These are phyloP conservation scores for Rhododendron vialii DNA, from an alignment of 148 eudicot species.

Conservation along the genomic window DNA sequence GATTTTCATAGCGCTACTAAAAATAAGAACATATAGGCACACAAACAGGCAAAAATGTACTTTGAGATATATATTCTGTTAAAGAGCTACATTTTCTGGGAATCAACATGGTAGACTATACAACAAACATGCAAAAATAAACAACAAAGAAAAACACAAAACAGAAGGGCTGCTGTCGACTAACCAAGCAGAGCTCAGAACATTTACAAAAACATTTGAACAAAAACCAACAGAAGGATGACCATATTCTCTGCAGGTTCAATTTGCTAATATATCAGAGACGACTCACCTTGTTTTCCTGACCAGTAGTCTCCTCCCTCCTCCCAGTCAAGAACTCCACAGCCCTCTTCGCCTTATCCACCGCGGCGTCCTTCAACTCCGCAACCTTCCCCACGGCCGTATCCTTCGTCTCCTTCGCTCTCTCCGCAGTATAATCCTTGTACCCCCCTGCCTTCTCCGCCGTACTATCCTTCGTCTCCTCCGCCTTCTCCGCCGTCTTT, in stretches of 20 bases:
- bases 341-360: constrained; percentile 16
- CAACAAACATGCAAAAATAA: no score
- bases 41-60: no score
- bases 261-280: not conserved
- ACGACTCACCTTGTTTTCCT: constrained; percentile 22
- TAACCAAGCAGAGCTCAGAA: not conserved
- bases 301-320: constrained; percentile 12
- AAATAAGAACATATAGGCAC: not conserved
- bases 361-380: constrained; percentile 17
- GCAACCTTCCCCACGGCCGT: constrained; percentile 8
- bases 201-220: not conserved
- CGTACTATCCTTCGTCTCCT: constrained; percentile 13
- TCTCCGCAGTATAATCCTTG: constrained; percentile 1
- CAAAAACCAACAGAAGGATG: not conserved
- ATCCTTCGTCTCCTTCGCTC: constrained; percentile 9
- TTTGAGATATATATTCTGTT: no score
- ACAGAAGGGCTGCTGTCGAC: no score
- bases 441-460: not conserved
- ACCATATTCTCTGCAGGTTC: not conserved
- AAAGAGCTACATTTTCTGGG: no score
- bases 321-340: constrained; percentile 14
- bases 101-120: no score
- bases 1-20: no score
- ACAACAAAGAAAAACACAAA: no score
- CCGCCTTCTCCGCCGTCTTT: not conserved